Base-by-base conservation (phyloP, 495 filamentous ascomycete genomes). In the Saxophila tyrrhenica region DNA sequence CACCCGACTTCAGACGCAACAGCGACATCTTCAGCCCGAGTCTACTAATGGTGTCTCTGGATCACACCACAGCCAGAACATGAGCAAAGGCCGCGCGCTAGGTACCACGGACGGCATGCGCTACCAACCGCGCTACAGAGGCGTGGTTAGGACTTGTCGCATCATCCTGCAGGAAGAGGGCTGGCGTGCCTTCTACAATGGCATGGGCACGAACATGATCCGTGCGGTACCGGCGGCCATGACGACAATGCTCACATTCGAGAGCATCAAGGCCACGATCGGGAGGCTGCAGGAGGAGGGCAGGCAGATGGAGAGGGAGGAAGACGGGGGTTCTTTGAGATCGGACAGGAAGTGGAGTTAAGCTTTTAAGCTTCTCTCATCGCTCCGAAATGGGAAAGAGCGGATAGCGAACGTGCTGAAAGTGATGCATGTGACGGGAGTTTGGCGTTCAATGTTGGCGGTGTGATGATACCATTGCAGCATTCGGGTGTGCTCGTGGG, bases 171-270 rank as follows among this genome's bases (percentile, higher is more conserved):
- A 74, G 21, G 92, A 99, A 68, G 92, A 99, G 68, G 92, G 92
- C 1, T 95, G 94, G 89, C 76, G 84, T 48, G 94, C 89, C 7
- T 96, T 99, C 65, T 99, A 99, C 65, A 88, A 89, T 20, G 92
- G 92, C 24, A 94, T 99, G 79, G 94, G 92, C 35, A 95, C 90
- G 32, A 99, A 99, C 69, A 84, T 99, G 76, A 86, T 96, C 74
- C 80, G 92, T 49, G 94, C 92, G 16, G 82, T 99, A 19, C 92
- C 92, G 21, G 87, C 91, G 29, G 90, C 91, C 20, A 94, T 94
- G 65, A 95, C 94, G 35, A 97, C 92, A 7, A 89, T 99, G 80
- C 77, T 99, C 62, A 97, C 92, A 19, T 99, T 95, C 67, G 92
- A 99, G 71, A 87, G 83, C 64, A 71, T 87, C 46, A 86, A 87